Conservation (phyloP, 306 rosid genomes). For the Malus fusca region DNA sequence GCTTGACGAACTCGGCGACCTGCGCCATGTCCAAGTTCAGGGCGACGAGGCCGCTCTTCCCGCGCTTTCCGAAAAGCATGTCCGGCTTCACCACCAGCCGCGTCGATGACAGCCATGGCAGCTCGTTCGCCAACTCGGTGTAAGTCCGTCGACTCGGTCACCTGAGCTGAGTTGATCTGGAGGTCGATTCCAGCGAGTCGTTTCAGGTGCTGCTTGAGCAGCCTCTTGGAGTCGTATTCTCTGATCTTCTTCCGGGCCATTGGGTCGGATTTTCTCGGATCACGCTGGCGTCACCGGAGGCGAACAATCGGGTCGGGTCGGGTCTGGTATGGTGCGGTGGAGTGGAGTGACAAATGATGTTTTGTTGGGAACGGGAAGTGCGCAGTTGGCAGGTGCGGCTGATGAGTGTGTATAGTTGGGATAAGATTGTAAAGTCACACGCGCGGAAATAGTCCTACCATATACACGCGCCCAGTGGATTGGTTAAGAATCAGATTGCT, state of each 20-base stretch:
- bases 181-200: slow-evolving; percentile 56
- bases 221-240: slow-evolving; percentile 74
- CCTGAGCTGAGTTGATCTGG: slow-evolving; percentile 66
- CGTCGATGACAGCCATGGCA: slow-evolving; percentile 70
- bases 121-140: slow-evolving; percentile 46
- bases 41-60: slow-evolving; percentile 82
- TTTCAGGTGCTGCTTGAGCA: slow-evolving; percentile 66
- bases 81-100: slow-evolving; percentile 72
- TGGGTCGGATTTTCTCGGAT: neutral
- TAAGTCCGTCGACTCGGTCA: slow-evolving; percentile 61
- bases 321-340: neutral
- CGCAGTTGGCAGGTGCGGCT: neutral
- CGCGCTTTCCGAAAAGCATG: slow-evolving; percentile 85
- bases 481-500: neutral
- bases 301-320: neutral
- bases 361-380: neutral
- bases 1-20: slow-evolving; percentile 65
- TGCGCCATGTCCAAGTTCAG: slow-evolving; percentile 66
- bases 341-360: neutral
- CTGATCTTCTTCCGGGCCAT: slow-evolving; percentile 96
- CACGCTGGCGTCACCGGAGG: neutral
- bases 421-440: neutral
- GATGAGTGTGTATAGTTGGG: neutral
- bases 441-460: neutral
- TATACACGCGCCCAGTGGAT: neutral